Conservation (phyloP, 2,329 filamentous ascomycete species). For the Ustulina deusta region DNA sequence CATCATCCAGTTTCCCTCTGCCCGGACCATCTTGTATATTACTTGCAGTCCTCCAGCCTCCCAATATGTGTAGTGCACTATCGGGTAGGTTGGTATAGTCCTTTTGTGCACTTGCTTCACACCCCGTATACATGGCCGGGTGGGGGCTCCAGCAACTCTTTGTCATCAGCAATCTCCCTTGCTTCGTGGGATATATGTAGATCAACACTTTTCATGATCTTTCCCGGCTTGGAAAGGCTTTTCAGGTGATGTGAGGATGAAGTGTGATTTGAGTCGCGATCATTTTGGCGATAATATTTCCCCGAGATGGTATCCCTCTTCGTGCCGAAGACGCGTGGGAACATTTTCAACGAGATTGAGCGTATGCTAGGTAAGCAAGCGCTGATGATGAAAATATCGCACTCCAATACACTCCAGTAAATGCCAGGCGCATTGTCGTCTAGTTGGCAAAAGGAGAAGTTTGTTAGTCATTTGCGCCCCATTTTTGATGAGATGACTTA, state of each 20-base stretch:
- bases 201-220: constrained; percentile 28
- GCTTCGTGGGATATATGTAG: constrained; percentile 27
- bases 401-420: constrained; percentile 32
- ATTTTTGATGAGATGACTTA: constrained; percentile 8
- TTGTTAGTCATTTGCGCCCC: background rate
- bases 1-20: background rate
- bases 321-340: constrained; percentile 17
- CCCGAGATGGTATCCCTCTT: constrained; percentile 10
- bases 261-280: constrained; percentile 15
- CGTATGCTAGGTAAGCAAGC: constrained; percentile 29
- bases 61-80: background rate
- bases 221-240: constrained; percentile 2
- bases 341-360: constrained; percentile 17
- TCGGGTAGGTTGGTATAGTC: background rate
- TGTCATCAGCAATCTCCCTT: constrained; percentile 17
- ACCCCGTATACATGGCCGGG: constrained; percentile 12
- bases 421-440: constrained; percentile 27
- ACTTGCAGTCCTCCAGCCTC: too few relatives aligned
- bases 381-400: constrained; percentile 30
- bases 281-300: constrained; percentile 27
- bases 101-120: background rate
- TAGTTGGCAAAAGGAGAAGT: background rate
- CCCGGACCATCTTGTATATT: background rate
- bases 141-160: constrained; percentile 14
- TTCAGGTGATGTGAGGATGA: constrained; percentile 9